phyloP scores from a whole-genome alignment of 2,329 filamentous ascomycete species.

The Pseudonectria foliicola region DNA sequence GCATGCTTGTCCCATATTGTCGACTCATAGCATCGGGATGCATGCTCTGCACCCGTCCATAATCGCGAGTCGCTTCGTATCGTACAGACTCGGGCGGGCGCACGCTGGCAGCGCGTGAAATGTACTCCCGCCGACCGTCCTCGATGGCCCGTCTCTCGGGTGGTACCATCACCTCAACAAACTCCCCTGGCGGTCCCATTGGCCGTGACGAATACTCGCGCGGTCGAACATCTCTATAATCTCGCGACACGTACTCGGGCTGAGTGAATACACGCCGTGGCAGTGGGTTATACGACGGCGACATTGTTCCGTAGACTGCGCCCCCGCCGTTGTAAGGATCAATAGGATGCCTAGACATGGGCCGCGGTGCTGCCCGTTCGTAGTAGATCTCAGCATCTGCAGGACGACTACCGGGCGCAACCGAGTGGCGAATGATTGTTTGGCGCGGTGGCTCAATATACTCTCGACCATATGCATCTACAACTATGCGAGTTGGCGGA shows the following conservation, averaged over 20 bases:
- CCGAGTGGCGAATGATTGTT: constrained; percentile 42
- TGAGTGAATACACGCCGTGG: constrained; percentile 55
- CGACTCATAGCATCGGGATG: constrained; percentile 28
- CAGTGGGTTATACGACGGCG: constrained; percentile 40
- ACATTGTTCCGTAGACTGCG: constrained; percentile 41
- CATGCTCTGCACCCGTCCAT: constrained; percentile 37
- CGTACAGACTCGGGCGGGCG: constrained; percentile 43
- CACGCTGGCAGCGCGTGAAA: constrained; percentile 49
- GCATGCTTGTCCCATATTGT: constrained; percentile 22
- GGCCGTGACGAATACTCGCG: constrained; percentile 52
- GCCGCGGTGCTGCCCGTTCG: constrained; percentile 52
- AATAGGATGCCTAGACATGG: constrained; percentile 43
- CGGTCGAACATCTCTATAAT: constrained; percentile 47
- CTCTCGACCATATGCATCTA: constrained; percentile 77
- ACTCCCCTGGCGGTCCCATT: constrained; percentile 36
- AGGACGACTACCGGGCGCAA: constrained; percentile 38
- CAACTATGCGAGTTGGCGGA: constrained; percentile 59
- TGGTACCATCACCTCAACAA: constrained; percentile 39
- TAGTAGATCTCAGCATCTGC: constrained; percentile 55
- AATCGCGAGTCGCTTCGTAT: constrained; percentile 35
- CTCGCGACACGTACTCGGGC: constrained; percentile 48
- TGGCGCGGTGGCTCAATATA: constrained; percentile 54
- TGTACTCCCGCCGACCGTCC: constrained; percentile 45
- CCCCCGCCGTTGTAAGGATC: constrained; percentile 43
- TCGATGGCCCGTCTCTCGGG: constrained; percentile 36